Conservation (phyloP, 345 rosid species). For the Gossypium rotundifolium region DNA sequence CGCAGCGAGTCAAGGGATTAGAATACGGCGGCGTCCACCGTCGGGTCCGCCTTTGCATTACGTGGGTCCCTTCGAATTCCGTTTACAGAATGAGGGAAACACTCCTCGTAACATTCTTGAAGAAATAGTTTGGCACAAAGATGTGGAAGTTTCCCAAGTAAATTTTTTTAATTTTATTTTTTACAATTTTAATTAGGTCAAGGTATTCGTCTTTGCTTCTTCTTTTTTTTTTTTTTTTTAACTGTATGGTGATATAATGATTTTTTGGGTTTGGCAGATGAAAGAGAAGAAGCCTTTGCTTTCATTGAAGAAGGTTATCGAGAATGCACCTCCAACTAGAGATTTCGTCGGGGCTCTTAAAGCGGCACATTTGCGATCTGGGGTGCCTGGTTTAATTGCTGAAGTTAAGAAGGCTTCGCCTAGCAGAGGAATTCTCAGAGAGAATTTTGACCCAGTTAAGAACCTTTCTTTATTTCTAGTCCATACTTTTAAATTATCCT, state of each 20-base stretch:
- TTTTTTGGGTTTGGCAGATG: constrained; percentile 33
- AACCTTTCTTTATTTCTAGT: not conserved
- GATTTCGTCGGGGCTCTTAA: constrained; percentile 82
- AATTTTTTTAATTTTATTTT: not conserved
- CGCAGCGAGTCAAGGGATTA: constrained; percentile 71
- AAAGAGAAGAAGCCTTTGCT: constrained; percentile 62
- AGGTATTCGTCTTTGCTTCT: not conserved
- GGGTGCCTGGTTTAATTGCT: constrained; percentile 85
- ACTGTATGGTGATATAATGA: not conserved
- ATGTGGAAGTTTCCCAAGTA: not conserved
- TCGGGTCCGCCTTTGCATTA: constrained; percentile 81
- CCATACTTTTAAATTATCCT: not conserved
- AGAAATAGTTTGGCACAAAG: not conserved
- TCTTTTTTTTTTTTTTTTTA: not conserved
- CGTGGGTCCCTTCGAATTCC: constrained; percentile 85
- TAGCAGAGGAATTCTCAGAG: constrained; percentile 80
- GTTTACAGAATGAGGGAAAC: constrained; percentile 70
- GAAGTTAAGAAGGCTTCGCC: constrained; percentile 99
- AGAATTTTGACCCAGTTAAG: constrained; percentile 79
- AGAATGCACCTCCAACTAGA: constrained; percentile 56
- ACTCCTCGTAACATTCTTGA: constrained; percentile 48
- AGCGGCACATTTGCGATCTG: constrained; percentile 58
- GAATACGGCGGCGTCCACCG: constrained; percentile 63
- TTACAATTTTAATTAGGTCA: not conserved
- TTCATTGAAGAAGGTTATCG: constrained; percentile 45